Evolutionary conservation across 352 stramenopile species (phyloP).

Genomic region (Nothophytophthora sp.): DNA sequence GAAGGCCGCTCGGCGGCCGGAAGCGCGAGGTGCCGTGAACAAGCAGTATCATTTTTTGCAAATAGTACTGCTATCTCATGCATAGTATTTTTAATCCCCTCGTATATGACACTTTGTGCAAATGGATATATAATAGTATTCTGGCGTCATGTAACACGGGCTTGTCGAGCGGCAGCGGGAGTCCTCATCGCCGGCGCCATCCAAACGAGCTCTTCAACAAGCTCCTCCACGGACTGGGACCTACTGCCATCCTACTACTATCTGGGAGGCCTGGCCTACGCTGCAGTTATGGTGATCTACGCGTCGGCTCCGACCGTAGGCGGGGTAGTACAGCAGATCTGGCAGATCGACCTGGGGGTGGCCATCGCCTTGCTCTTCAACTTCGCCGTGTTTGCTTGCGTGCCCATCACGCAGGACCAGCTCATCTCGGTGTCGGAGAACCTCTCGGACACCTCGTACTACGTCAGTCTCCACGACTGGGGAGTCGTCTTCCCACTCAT

Average conservation of each 20-base stretch:
- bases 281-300: slow-evolving; percentile 69
- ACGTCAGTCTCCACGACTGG: slow-evolving; percentile 61
- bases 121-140: too few relatives aligned
- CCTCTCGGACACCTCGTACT: slow-evolving; percentile 48
- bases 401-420: slow-evolving; percentile 46
- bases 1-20: slow-evolving; percentile 35
- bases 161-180: slow-evolving; percentile 49
- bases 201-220: slow-evolving; percentile 43
- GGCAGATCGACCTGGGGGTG: slow-evolving; percentile 70
- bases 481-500: slow-evolving; percentile 53
- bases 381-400: slow-evolving; percentile 52
- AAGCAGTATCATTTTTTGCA: background rate
- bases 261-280: slow-evolving; percentile 58
- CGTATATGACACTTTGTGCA: background rate
- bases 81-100: background rate
- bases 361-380: slow-evolving; percentile 69
- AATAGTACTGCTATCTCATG: background rate
- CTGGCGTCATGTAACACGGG: slow-evolving; percentile 34
- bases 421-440: slow-evolving; percentile 43
- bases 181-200: slow-evolving; percentile 59
- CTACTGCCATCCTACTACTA: slow-evolving; percentile 70
- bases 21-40: slow-evolving; percentile 18
- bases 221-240: slow-evolving; percentile 31
- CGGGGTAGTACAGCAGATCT: slow-evolving; percentile 60
- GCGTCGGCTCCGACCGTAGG: slow-evolving; percentile 56